Evolutionary conservation across 768 basidiomycete genomes (phyloP), one percentile per base, ranked within the genome.

Genomic region (Phanerochaete sordida): DNA sequence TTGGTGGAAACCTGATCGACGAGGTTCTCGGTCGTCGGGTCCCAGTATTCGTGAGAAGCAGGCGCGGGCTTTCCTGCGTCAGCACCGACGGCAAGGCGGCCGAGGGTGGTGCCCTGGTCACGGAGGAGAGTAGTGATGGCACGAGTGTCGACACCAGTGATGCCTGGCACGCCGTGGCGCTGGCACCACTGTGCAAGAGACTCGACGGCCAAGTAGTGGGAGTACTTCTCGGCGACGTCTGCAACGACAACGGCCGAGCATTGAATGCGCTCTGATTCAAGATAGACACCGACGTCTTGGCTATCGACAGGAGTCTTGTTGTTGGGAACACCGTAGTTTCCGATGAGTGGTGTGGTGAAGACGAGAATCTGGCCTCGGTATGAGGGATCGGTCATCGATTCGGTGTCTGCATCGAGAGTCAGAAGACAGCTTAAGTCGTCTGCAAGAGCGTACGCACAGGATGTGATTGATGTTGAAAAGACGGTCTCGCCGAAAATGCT

Each of bases 341-440:
- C 97, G 65, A 99, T 97, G 75, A 99, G 85, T 11, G 97, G 97
- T 0, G 95, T 90, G 46, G 97, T 99, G 78, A 99, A 99, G 59
- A 99, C 97, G 64, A 99, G 84, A 70, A 99, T 96, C 75, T 99
- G 97, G 53, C 93, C 90, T 33, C 93, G 91, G 75, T 99, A 98
- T 8, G 97, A 98, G 7, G 97, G 97, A 73, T 99, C 97, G 37
- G 97, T 99, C 97, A 99, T 98, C 8, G 94, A 97, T 76, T 99
- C 97, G 49, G 96, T 98, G 73, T 99, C 95, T 96, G 70, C n/a
- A 43, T 0, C n/a, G 12, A 21, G 12, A 15, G 52, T 56, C 43
- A 61, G 56, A 1, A 33, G 16, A 13, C 33, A 58, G 30, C 19
- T 50, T 7, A 54, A 28, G 35, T 13, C 30, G 23, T 13, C 23